These are phyloP conservation scores for Malassezia sympodialis DNA, from an alignment of 1,284 basidiomycete genomes.

Conservation along the genomic window DNA sequence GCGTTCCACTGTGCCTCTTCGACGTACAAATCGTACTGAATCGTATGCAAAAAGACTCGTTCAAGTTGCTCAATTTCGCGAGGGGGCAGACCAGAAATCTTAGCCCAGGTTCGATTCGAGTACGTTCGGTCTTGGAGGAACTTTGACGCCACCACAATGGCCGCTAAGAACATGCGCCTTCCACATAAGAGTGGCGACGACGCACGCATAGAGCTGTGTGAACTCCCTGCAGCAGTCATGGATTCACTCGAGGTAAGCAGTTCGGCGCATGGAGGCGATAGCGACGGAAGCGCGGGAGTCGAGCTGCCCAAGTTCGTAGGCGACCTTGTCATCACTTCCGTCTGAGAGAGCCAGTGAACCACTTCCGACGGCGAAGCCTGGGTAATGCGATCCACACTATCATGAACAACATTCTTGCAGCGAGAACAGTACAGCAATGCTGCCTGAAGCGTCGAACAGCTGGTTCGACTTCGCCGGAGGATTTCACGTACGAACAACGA, in stretches of 20 bases:
- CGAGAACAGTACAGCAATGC: conserved; percentile 41
- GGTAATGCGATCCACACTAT: background rate
- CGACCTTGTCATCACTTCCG: background rate
- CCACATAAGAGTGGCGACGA: conserved; percentile 55
- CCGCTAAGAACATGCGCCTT: conserved; percentile 73
- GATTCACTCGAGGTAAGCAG: background rate
- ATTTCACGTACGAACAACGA: conserved; percentile 43
- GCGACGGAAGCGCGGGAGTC: background rate
- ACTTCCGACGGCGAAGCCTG: background rate
- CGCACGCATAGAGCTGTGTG: conserved; percentile 11
- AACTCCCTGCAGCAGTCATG: background rate
- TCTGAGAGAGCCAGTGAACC: background rate
- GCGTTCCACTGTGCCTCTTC: conserved; percentile 29
- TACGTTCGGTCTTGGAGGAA: conserved; percentile 87
- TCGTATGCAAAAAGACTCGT: conserved; percentile 48
- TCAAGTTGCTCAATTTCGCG: conserved; percentile 50
- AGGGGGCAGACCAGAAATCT: conserved; percentile 52
- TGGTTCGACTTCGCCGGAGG: conserved; percentile 38
- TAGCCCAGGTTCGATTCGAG: conserved; percentile 78
- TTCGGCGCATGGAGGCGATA: background rate
- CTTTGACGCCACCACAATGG: conserved; percentile 76
- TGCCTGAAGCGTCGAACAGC: conserved; percentile 42
- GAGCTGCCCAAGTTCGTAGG: background rate
- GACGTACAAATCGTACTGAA: conserved; percentile 50
- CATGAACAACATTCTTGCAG: conserved; percentile 21